Evolutionary conservation across 2,329 filamentous ascomycete genomes (phyloP), one percentile per base, ranked within the genome.

Genomic region (Tolypocladium tropicale): DNA sequence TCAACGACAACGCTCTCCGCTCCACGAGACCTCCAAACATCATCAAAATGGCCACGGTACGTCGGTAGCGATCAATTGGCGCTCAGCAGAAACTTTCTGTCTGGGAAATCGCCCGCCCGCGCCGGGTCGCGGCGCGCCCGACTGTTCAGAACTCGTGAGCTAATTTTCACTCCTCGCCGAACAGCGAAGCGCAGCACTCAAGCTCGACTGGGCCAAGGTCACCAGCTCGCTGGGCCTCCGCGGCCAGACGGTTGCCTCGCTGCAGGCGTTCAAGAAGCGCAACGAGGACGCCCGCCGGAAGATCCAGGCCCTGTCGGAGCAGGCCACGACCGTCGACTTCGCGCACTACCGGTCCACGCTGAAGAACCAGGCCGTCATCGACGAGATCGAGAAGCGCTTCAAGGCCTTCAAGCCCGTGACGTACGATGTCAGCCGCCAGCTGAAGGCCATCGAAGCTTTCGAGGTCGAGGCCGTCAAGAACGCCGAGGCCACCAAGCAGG

Each of bases 121-220:
- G 32, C 43, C 43, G 41, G 14, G 39, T 32, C 52, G 49, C 53
- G 21, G 25, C 43, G 16, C 48, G 25, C 18, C 32, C 46, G 28
- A 32, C 48, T 23, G 41, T 28, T 25, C 39, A 34, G 41, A 53
- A 58, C 39, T 21, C 55, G 59, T 79, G 79, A 81, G 78, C 79
- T 82, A 81, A 82, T 81, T 81, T 78, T 70, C 63, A 64, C 59
- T 63, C 61, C 56, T 63, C 59, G 55, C 53, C 56, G 49, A 62
- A 74, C 75, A 97, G 93, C 89, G 91, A 84, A 96, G 90, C 84
- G 92, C 93, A 82, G 92, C 93, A 77, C 85, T 95, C 78, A 99
- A 97, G 85, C 85, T 99, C 83, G 94, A 99, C 86, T 99, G 94
- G 94, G 85, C 85, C 79, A 94, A 95, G 80, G 85, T 99, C 71